Conservation (phyloP, 768 basidiomycete genomes). For the Infundibulicybe gibba region DNA sequence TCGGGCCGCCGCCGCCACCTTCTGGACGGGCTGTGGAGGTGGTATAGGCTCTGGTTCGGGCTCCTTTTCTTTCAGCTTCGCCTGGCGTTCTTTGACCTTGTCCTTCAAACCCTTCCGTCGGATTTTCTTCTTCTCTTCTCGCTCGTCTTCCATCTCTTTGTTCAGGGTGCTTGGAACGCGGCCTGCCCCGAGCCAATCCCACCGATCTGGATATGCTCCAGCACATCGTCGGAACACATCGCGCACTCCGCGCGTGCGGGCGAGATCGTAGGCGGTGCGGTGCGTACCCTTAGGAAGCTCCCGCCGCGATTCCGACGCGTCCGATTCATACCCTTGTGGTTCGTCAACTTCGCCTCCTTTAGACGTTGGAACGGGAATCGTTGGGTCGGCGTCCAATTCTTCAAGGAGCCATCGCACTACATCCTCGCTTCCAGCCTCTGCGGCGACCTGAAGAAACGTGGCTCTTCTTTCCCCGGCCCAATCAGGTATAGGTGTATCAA, state of each 20-base stretch:
- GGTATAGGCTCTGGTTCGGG: slow-evolving; percentile 23
- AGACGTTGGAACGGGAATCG: slow-evolving; percentile 48
- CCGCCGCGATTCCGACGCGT: slow-evolving; percentile 21
- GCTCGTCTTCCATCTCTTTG: slow-evolving; percentile 82
- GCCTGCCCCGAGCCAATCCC: slow-evolving; percentile 88
- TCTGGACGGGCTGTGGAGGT: neutral
- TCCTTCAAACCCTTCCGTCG: slow-evolving; percentile 83
- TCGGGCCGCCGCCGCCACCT: no score
- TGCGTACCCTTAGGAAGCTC: slow-evolving; percentile 28
- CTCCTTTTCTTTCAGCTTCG: slow-evolving; percentile 47
- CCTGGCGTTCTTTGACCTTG: slow-evolving; percentile 78
- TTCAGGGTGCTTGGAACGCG: slow-evolving; percentile 81
- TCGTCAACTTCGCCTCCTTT: slow-evolving; percentile 27
- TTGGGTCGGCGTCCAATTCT: slow-evolving; percentile 77
- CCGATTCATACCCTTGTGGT: slow-evolving; percentile 24
- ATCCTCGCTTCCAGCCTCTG: slow-evolving; percentile 70
- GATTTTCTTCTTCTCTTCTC: slow-evolving; percentile 84
- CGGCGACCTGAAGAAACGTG: slow-evolving; percentile 80
- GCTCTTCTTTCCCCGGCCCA: slow-evolving; percentile 59
- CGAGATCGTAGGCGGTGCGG: slow-evolving; percentile 84
- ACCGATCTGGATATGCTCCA: slow-evolving; percentile 77
- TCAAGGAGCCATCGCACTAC: slow-evolving; percentile 75
- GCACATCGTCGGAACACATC: slow-evolving; percentile 88
- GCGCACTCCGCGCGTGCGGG: slow-evolving; percentile 66
- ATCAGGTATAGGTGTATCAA: slow-evolving; percentile 63